Evolutionary conservation across 352 stramenopile species (phyloP), one percentile per base, ranked within the genome.

Genomic region (Phytophthora fragariae): DNA sequence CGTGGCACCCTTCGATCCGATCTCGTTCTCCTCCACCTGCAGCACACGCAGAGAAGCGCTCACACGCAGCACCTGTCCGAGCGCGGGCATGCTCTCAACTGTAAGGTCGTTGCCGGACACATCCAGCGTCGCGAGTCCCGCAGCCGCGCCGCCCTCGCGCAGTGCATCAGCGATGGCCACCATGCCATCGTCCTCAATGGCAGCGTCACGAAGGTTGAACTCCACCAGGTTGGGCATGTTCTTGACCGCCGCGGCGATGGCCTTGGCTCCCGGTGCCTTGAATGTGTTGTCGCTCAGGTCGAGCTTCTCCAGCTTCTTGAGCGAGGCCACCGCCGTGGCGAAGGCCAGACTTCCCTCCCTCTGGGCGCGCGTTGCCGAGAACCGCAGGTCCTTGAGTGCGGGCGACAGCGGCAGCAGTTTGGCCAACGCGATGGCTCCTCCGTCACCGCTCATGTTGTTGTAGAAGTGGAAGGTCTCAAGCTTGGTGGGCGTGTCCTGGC

Each of bases 371-470:
- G 94, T 98, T 14, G 94, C 94, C 11, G 96, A 98, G 78, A 99
- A 99, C 24, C 96, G 83, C 73, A 99, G 69, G 73, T 99, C 95
- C 41, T 83, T 84, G 14, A 99, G 80, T 33, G 73, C 68, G 1
- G 92, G 91, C 7, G 87, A 98, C n/a, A 92, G 74, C 49, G 90
- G 85, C 57, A 99, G 73, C 65, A 99, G 83, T 68, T 89, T 84
- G 29, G 89, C 91, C 31, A 98, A 78, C 47, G 94, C 94, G 37
- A 89, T 88, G 39, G 92, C 95, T 17, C 96, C 96, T n/a, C 88
- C 92, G 60, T 98, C 91, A 29, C 95, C 97, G 72, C 92, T 98
- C 96, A 99, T 99, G 77, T 99, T 99, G 80, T 99, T 99, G 86
- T 98, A 98, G 62, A 99, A 99, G 79, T 99, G 95, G 73, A 99